Percentiles rank a stretch among this genome's conserved stretches.
These are phyloP conservation scores for Neofusicoccum sp. DNA, from an alignment of 2,329 filamentous ascomycete species.

Conservation along the genomic window DNA sequence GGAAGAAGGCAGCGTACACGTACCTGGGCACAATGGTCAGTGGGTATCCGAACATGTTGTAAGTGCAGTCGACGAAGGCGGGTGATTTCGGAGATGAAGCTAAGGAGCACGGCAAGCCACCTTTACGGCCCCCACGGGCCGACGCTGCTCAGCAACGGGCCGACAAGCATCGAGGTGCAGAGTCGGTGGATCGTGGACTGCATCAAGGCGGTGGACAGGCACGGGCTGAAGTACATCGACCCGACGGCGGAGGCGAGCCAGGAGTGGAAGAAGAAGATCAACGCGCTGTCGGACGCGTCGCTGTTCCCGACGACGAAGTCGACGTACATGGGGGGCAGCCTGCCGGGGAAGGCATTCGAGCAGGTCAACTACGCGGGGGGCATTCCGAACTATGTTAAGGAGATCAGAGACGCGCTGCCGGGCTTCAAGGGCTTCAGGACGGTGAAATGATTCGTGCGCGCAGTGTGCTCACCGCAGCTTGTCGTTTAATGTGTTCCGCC, in stretches of 20 bases:
- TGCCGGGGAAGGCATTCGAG: constrained; percentile 51
- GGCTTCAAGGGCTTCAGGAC: constrained; percentile 34
- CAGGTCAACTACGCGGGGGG: constrained; percentile 43
- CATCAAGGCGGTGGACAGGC: constrained; percentile 34
- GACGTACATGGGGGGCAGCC: constrained; percentile 49
- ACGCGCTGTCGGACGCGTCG: constrained; percentile 44
- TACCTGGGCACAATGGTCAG: constrained; percentile 47
- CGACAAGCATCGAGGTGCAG: constrained; percentile 46
- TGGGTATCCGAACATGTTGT: constrained; percentile 44
- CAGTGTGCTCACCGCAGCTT: too few relatives aligned
- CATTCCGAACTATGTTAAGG: constrained; percentile 42
- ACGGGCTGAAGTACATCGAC: constrained; percentile 37
- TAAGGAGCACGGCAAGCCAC: constrained; percentile 4
- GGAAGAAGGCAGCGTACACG: constrained; percentile 45
- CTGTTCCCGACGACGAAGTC: constrained; percentile 42
- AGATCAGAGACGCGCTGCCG: constrained; percentile 41
- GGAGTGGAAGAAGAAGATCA: constrained; percentile 44
- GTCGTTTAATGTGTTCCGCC: too few relatives aligned
- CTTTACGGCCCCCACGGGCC: constrained; percentile 48
- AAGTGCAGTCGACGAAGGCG: constrained; percentile 17
- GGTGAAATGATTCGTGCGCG: too few relatives aligned
- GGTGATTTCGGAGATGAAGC: neutral
- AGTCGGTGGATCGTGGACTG: constrained; percentile 42
- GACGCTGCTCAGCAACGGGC: constrained; percentile 47
- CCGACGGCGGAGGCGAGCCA: constrained; percentile 42